A percentile compares a stretch with the other conserved stretches of the same genome.
Conservation (phyloP, 1,284 basidiomycete genomes). For the Tremellales sp. region DNA sequence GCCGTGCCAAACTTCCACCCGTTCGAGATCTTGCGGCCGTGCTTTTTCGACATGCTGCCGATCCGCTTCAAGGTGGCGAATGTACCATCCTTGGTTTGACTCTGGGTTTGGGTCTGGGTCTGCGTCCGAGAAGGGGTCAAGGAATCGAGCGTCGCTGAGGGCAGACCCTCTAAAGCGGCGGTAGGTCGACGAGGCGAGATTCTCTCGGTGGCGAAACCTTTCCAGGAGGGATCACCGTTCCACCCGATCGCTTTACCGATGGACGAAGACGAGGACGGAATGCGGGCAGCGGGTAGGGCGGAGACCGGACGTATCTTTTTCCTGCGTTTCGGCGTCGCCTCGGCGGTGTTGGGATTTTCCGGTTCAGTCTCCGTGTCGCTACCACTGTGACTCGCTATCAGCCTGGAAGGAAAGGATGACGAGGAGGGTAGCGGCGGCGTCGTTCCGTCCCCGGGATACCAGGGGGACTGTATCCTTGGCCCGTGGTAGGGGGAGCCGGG, state of each 20-base stretch:
- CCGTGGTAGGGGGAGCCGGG: slow-evolving; percentile 35
- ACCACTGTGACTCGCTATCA: slow-evolving; percentile 1
- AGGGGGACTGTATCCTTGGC: neutral
- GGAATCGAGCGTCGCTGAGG: neutral
- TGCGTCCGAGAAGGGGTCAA: neutral
- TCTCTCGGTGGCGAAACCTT: slow-evolving; percentile 7
- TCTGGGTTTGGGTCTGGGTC: neutral
- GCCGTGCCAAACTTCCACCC: slow-evolving; percentile 38
- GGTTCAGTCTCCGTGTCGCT: slow-evolving; percentile 29
- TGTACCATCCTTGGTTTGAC: slow-evolving; percentile 2
- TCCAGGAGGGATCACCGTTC: too few species aligned
- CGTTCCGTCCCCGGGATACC: neutral
- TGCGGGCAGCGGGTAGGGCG: slow-evolving; percentile 20
- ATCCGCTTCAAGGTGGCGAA: slow-evolving; percentile 29
- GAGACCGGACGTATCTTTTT: slow-evolving; percentile 32
- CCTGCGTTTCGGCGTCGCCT: slow-evolving; percentile 17
- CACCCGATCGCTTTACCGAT: too few species aligned
- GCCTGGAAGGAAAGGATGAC: slow-evolving; percentile 14
- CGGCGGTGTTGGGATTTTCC: slow-evolving; percentile 12
- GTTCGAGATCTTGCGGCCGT: slow-evolving; percentile 37
- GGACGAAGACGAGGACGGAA: too few species aligned
- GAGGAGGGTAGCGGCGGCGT: slow-evolving; percentile 24
- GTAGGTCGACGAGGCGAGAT: neutral
- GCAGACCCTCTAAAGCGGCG: neutral
- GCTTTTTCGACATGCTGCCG: slow-evolving; percentile 38